Base-by-base conservation (phyloP, 2,329 filamentous ascomycete species). In the Phyllosticta citrichinensis region DNA sequence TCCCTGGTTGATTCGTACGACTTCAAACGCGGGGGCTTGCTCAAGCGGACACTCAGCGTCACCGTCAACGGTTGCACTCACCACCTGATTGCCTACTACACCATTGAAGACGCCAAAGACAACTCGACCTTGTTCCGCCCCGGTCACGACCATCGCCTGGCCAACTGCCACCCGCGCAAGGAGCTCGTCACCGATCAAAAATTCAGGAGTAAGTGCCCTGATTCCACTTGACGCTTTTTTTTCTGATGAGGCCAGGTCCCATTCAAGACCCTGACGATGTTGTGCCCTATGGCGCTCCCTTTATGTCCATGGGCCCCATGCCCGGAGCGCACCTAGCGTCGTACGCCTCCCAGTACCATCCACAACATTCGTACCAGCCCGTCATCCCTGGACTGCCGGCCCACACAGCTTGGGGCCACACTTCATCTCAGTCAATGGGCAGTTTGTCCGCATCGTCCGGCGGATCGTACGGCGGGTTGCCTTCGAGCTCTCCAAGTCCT, bases 41-140 rank as follows among this genome's bases (percentile, higher is more conserved):
- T 96, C 64, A 97, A 97, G 80, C 96, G 96, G 79, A 96, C 91
- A 0, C 91, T 96, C 74, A 93, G 87, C 67, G 84, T 96, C 50
- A 85, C 82, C 2, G 85, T 87, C 57, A 81, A 87, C 25, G 87
- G 87, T 2, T 82, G 91, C 2, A 86, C 85, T 2, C 91, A 96
- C 68, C 91, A 96, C 68, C 77, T 97, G 57, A 91, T 96, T 51
- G 92, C 88, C 17, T 97, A 97, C 71, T 96, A 96, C 76, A 89
- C 79, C 52, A 80, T 93, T 11, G 84, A 89, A 5, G 91, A 96
- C 69, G 88, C 91, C n/a, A 80, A 57, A 30, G 59, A 61, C 30
- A 51, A 59, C 24, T 33, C 58, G 35, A 55, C 52, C 11, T 20
- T 61, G 3, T 61, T 57, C 22, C 55, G 59, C 1, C 59, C 59